These are phyloP conservation scores for Oryza meridionalis DNA, from an alignment of 176 grass and related monocot genomes.

Conservation along the genomic window DNA sequence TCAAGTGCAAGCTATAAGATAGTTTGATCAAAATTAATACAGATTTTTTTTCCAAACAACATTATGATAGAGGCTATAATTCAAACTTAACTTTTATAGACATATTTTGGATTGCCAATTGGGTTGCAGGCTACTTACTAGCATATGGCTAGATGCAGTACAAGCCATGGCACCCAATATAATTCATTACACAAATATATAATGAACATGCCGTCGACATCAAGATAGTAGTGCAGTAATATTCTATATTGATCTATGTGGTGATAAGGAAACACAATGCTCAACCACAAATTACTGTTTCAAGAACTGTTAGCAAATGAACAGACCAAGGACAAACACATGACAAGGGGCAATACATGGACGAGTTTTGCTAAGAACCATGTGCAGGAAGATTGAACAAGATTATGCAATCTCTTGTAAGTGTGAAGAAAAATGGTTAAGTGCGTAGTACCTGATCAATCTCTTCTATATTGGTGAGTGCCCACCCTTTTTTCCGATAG, in stretches of 20 bases:
- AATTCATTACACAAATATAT: conserved; percentile 4
- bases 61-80: neutral
- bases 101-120: neutral
- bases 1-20: neutral
- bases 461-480: conserved; percentile 67
- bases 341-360: conserved; percentile 15
- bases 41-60: conserved; percentile 14
- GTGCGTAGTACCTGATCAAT: conserved; percentile 80
- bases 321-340: conserved; percentile 17
- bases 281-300: conserved; percentile 7
- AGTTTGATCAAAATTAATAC: neutral
- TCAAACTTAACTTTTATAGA: neutral
- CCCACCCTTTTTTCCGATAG: conserved; percentile 94
- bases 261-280: conserved; percentile 28
- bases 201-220: neutral
- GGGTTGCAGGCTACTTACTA: conserved; percentile 12
- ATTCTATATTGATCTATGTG: conserved; percentile 16
- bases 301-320: conserved; percentile 18
- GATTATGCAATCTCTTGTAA: neutral
- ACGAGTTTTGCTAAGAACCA: conserved; percentile 33
- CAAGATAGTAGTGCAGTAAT: neutral
- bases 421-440: conserved; percentile 22
- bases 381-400: conserved; percentile 26
- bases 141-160: conserved; percentile 10
- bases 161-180: neutral